phyloP scores from a whole-genome alignment of 2,329 filamentous ascomycete species.

The Falciphora oryzae region DNA sequence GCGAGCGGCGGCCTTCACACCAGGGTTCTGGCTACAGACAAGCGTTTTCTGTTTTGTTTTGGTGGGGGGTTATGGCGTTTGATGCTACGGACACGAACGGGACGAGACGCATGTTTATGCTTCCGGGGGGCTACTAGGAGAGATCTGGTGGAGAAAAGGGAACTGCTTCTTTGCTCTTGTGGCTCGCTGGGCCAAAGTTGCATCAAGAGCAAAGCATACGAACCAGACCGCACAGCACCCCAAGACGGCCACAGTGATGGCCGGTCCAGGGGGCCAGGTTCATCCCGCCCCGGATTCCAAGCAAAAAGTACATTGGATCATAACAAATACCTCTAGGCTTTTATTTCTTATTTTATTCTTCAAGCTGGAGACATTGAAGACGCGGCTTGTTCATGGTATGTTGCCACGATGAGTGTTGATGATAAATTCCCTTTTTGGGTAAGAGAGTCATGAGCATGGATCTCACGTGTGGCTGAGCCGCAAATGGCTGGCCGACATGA shows the following conservation, averaged over 20 bases:
- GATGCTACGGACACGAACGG: not conserved
- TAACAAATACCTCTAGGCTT: not conserved
- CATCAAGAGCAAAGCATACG: not conserved
- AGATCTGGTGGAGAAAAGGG: not conserved
- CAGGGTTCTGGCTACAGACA: not conserved
- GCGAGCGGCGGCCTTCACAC: not conserved
- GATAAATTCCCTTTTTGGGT: not conserved
- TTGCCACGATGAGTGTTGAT: not conserved
- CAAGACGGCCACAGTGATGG: not conserved
- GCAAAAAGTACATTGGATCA: not conserved
- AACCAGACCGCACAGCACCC: not conserved
- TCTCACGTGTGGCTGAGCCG: not conserved
- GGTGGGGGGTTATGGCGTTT: not conserved
- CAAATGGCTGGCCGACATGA: not conserved
- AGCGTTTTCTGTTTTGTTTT: not conserved
- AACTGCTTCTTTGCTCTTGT: not conserved
- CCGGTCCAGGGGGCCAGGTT: not conserved
- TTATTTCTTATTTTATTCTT: not conserved
- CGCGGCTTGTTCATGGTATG: no score
- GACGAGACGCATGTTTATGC: conserved; percentile 1
- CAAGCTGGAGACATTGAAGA: not conserved
- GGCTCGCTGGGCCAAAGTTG: not conserved
- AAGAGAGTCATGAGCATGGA: not conserved
- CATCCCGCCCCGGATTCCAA: not conserved
- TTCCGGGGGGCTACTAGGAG: not conserved